phyloP scores from a whole-genome alignment of 345 rosid genomes.

The Eucalyptus polyanthemos region DNA sequence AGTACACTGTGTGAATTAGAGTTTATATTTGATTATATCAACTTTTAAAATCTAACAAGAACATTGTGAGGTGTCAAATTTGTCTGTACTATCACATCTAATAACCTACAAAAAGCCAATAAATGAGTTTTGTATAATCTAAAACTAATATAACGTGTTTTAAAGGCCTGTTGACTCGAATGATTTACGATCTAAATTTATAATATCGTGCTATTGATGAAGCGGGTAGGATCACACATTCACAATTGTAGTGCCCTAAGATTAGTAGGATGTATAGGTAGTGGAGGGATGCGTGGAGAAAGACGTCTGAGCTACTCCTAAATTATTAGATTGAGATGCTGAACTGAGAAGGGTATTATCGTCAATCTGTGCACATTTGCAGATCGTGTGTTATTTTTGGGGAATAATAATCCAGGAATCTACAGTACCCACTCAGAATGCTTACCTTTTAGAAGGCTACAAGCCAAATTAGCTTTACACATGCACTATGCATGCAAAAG shows the following conservation, averaged over 20 bases:
- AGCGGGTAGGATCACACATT: not conserved
- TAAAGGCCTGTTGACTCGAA: fast-evolving
- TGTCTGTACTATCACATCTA: fast-evolving
- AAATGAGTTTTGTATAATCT: not conserved
- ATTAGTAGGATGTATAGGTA: not conserved
- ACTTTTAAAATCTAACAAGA: not conserved
- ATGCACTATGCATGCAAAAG: not conserved
- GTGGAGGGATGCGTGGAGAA: not conserved
- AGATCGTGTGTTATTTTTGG: not conserved
- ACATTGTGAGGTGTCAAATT: not conserved
- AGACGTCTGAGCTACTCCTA: not conserved
- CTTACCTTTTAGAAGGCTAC: not conserved
- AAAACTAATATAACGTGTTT: fast-evolving
- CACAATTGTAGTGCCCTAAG: not conserved
- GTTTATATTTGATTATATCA: not conserved
- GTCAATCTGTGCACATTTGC: not conserved
- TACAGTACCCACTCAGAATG: not conserved
- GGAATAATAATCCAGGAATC: not conserved
- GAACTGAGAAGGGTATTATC: not conserved
- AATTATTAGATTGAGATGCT: not conserved
- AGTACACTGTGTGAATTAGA: not conserved
- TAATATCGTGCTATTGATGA: not conserved
- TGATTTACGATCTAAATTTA: not conserved
- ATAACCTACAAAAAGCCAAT: not conserved
- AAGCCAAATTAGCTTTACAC: not conserved